Percentiles rank a stretch among this genome's conserved stretches.
Conservation (phyloP, 495 filamentous ascomycete genomes). For the Penicillium crystallinum region DNA sequence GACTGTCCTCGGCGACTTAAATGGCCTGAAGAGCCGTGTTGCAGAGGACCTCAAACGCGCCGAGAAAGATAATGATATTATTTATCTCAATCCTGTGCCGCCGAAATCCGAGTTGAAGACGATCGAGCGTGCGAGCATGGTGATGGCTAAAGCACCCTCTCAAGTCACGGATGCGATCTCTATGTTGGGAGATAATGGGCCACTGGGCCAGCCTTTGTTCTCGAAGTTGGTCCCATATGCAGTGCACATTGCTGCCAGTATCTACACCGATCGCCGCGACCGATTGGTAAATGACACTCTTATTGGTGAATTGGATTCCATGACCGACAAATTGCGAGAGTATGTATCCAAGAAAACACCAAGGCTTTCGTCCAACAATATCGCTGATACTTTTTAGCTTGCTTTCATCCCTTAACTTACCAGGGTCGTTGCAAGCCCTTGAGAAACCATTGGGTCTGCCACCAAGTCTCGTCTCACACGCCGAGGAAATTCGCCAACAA, state of each 20-base stretch:
- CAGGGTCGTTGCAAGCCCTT: constrained; percentile 87
- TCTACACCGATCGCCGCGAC: constrained; percentile 89
- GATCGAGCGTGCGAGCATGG: constrained; percentile 86
- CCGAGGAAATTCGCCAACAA: constrained; percentile 92
- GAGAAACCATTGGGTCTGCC: constrained; percentile 95
- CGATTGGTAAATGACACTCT: constrained; percentile 80
- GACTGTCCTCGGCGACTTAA: constrained; percentile 73
- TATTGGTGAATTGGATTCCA: constrained; percentile 74
- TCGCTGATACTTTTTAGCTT: constrained; percentile 38
- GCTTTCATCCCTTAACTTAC: constrained; percentile 78
- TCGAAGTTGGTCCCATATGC: constrained; percentile 91
- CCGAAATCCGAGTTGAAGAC: constrained; percentile 83
- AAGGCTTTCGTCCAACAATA: neutral
- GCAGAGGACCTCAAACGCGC: constrained; percentile 84
- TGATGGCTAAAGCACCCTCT: constrained; percentile 68
- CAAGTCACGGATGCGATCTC: constrained; percentile 77
- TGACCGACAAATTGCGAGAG: constrained; percentile 78
- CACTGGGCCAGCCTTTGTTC: constrained; percentile 81
- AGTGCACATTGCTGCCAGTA: constrained; percentile 89
- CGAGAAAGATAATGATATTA: constrained; percentile 94
- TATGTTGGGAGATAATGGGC: constrained; percentile 70
- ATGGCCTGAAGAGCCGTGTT: constrained; percentile 75
- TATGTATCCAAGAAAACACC: constrained; percentile 20
- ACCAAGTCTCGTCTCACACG: constrained; percentile 75
- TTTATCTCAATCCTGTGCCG: constrained; percentile 81